These are phyloP conservation scores for Paraleonurus japonicus DNA, from an alignment of 257 asterid genomes.

Conservation along the genomic window DNA sequence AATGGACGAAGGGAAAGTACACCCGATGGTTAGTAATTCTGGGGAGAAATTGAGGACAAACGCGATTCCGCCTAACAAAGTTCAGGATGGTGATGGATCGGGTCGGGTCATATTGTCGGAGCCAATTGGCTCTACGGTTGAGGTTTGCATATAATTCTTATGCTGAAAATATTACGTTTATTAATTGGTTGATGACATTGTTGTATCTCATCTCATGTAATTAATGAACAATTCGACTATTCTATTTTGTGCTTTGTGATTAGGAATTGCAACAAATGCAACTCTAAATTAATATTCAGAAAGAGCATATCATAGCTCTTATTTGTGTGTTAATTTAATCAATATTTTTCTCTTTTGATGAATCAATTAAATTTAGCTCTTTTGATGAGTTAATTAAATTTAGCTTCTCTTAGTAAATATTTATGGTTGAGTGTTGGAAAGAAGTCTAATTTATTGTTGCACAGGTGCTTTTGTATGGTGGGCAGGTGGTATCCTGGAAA, in stretches of 20 bases:
- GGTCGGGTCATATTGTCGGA: constrained; percentile 59
- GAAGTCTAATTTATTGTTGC: constrained; percentile 23
- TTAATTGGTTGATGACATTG: constrained; percentile 7
- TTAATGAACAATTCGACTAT: not conserved
- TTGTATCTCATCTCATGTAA: constrained; percentile 9
- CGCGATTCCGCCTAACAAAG: constrained; percentile 48
- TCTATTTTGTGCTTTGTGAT: not conserved
- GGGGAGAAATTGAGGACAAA: constrained; percentile 34
- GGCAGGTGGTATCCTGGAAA: constrained; percentile 85
- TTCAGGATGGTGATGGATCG: constrained; percentile 58
- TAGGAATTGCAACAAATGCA: constrained; percentile 24
- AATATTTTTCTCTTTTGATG: not conserved
- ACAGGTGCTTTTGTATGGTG: constrained; percentile 74
- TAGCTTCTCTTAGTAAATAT: not conserved
- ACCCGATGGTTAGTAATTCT: constrained; percentile 31
- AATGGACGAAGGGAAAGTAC: constrained; percentile 34
- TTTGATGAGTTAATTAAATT: not conserved
- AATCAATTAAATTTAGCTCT: not conserved
- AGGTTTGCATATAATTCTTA: constrained; percentile 38
- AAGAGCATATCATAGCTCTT: not conserved
- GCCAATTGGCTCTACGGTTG: constrained; percentile 75
- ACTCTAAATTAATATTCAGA: not conserved
- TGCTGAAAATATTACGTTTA: not conserved
- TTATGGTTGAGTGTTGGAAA: constrained; percentile 7
- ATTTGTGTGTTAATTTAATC: not conserved